phyloP scores from a whole-genome alignment of 768 basidiomycete genomes.

The Mycena polygramma region DNA sequence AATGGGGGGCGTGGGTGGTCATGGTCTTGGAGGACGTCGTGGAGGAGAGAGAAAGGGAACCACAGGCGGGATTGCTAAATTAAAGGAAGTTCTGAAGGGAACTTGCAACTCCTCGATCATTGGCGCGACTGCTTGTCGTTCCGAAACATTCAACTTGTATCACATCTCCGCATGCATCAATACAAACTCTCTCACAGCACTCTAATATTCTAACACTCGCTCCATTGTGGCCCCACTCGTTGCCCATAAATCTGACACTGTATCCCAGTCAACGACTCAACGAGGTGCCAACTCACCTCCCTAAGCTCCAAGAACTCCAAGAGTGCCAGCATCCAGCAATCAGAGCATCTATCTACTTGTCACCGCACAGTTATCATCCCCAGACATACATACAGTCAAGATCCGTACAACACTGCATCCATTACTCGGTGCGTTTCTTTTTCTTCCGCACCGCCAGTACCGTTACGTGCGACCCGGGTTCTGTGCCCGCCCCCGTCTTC shows the following conservation, averaged over 20 bases:
- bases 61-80: slow-evolving; percentile 11
- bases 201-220: not conserved
- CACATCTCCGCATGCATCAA: slow-evolving; percentile 16
- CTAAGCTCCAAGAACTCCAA: too few species aligned
- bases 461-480: slow-evolving; percentile 56
- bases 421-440: slow-evolving; percentile 56
- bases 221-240: not conserved
- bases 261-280: too few species aligned
- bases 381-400: slow-evolving; percentile 29
- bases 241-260: too few species aligned
- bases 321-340: slow-evolving; percentile 12
- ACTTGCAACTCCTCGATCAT: slow-evolving; percentile 1
- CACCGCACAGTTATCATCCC: slow-evolving; percentile 12
- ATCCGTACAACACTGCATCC: slow-evolving; percentile 27
- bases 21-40: slow-evolving; percentile 42
- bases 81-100: slow-evolving; percentile 7
- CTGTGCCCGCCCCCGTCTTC: slow-evolving; percentile 19
- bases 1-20: slow-evolving; percentile 63
- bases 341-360: slow-evolving; percentile 24
- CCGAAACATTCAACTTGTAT: slow-evolving; percentile 27
- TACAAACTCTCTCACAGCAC: not conserved
- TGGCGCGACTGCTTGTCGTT: slow-evolving; percentile 14
- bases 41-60: slow-evolving; percentile 20
- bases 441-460: slow-evolving; percentile 73
- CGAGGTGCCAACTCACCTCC: too few species aligned